A percentile compares a stretch with the other conserved stretches of the same genome.
Evolutionary conservation across 2,329 filamentous ascomycete species (phyloP).

Genomic region (Pseudogymnoascus sp.): DNA sequence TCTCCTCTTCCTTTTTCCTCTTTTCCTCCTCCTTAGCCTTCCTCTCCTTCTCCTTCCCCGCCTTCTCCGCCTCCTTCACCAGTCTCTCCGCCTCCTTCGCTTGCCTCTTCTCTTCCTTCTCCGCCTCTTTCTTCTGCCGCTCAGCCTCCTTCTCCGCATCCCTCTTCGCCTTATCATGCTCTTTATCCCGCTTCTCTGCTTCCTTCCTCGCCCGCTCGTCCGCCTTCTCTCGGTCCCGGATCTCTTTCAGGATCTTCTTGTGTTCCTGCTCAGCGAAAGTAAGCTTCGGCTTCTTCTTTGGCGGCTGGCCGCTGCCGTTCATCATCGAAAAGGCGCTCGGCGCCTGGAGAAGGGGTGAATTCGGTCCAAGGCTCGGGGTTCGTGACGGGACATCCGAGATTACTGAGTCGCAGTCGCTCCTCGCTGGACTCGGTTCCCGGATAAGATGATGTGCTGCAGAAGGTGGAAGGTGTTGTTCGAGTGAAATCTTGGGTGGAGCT

Average conservation of each 20-base stretch:
- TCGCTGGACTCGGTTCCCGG: background rate
- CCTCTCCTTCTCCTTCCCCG: slow-evolving; percentile 29
- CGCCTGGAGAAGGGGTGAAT: background rate
- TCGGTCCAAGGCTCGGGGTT: background rate
- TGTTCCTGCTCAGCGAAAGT: slow-evolving; percentile 9
- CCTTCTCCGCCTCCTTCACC: slow-evolving; percentile 38
- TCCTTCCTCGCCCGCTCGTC: slow-evolving; percentile 32
- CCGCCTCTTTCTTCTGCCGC: slow-evolving; percentile 26
- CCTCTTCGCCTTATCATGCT: slow-evolving; percentile 10
- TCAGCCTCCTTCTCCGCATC: slow-evolving; percentile 19
- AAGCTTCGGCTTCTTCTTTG: slow-evolving; percentile 3
- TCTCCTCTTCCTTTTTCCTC: slow-evolving; percentile 25
- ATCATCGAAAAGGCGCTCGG: background rate
- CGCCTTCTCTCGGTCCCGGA: slow-evolving; percentile 19
- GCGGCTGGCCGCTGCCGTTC: background rate
- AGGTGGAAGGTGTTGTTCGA: background rate
- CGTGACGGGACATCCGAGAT: background rate
- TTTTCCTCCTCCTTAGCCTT: slow-evolving; percentile 33
- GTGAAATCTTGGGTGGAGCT: background rate
- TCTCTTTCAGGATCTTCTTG: slow-evolving; percentile 29
- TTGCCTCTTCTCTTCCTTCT: slow-evolving; percentile 27
- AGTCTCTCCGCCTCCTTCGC: slow-evolving; percentile 31
- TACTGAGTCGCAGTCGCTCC: background rate
- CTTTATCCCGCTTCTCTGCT: slow-evolving; percentile 22
- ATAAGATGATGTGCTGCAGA: background rate